Conservation (phyloP, 805 yeast species). For the Metschnikowia borealis region DNA sequence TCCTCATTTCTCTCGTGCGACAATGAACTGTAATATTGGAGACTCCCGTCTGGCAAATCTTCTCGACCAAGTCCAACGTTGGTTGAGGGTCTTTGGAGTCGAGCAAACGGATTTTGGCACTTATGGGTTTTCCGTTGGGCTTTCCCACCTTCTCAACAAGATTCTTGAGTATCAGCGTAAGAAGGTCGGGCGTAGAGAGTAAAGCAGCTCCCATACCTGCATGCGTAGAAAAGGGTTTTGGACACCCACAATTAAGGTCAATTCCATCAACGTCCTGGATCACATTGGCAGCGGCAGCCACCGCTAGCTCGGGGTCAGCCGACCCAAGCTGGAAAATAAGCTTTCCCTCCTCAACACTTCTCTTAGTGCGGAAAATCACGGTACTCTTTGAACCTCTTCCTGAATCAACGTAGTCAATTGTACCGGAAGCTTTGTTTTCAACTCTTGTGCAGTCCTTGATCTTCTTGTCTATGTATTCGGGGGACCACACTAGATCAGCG, state of each 20-base stretch:
- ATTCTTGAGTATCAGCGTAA: conserved; percentile 62
- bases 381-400: conserved; percentile 26
- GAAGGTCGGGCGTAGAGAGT: conserved; percentile 71
- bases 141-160: conserved; percentile 78
- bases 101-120: conserved; percentile 83
- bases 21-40: conserved; percentile 86
- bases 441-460: conserved; percentile 65
- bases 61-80: conserved; percentile 55
- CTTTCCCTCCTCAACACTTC: conserved; percentile 55
- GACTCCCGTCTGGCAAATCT: conserved; percentile 67
- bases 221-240: conserved; percentile 91
- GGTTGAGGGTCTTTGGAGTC: conserved; percentile 50
- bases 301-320: conserved; percentile 78
- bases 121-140: conserved; percentile 73
- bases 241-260: conserved; percentile 95
- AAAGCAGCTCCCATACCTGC: conserved; percentile 98
- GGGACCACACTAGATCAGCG: conserved; percentile 92
- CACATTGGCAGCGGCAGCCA: conserved; percentile 77
- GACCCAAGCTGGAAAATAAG: conserved; percentile 91
- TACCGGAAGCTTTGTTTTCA: conserved; percentile 51
- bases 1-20: conserved; percentile 84
- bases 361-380: conserved; percentile 70
- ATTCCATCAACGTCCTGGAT: conserved; percentile 87
- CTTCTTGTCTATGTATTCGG: conserved; percentile 89
- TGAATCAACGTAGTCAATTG: conserved; percentile 53